Evolutionary conservation across 192 early-diverging fungal species (phyloP), one percentile per base, ranked within the genome.

Genomic region (Gamsiella multidivaricata): DNA sequence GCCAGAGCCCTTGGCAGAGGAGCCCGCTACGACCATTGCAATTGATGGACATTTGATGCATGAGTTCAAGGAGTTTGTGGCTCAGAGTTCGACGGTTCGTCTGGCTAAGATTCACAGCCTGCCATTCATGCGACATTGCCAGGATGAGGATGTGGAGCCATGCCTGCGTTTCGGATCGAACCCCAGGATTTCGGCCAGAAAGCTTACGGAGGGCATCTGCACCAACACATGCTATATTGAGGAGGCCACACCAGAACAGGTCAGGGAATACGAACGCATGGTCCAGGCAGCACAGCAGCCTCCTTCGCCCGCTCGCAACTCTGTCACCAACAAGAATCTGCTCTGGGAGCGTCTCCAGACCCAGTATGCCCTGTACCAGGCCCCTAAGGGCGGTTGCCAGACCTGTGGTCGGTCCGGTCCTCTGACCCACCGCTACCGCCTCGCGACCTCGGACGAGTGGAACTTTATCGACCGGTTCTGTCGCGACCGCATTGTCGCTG

Each of bases 121-220:
- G 46, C 85, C 86, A 0, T 99, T 96, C 74, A 94, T 99, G 90
- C 90, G 91, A 33, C 92, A 94, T 62, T 90, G 92, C 45, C 85
- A 95, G 45, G 90, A 90, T 34, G 96, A 98, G 65, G 97, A 98
- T 80, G 85, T 99, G 14, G 92, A 92, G 63, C 92, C 96, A 5
- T 98, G 96, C 75, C 85, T 99, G 69, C 88, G 97, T 17, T 98
- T 99, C 80, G 96, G 97, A 18, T 88, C 92, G 23, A 91, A 93
- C 43, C 95, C 97, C 39, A 89, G 94, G 20, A 92, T 97, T 6
- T 98, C 96, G 26, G 91, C 94, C 8, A 90, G 91, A 46, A 97
- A 94, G 80, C 83, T 99, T 23, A 87, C 94, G 32, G 96, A 99
- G 57, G 92, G 95, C 20, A 94, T 99, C 70, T 83, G 90, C 14